Evolutionary conservation across 768 basidiomycete genomes (phyloP), one percentile per base, ranked within the genome.

Genomic region (Lanmaoa rubissima): DNA sequence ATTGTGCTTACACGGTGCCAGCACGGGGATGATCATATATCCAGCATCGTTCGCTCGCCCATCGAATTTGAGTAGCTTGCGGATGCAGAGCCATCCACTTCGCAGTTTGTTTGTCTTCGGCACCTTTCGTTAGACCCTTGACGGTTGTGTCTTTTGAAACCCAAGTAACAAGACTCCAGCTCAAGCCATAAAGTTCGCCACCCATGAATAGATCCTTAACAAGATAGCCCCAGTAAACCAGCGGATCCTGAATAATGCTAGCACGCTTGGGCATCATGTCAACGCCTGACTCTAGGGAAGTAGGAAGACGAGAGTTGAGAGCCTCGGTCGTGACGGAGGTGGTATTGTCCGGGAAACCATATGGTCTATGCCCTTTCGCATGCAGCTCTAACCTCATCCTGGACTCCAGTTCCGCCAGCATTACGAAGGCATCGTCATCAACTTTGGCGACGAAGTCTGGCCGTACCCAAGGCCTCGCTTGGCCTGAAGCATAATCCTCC

Each of bases 1-100:
- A 35, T 31, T 50, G 26, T 31, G 79, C 90, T 67, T 77, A 94
- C 86, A 96, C 94, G 19, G 95, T 97, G 47, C 91, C 89, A 16
- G 91, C 86, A 48, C 93, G 87, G 2, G 96, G 96, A 73, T 98
- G 96, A 69, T 99, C 95, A 73, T 99, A 98, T 61, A 99, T 92
- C 92, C 93, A 96, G 73, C 96, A 98, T 28, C 88, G 83, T 68
- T 99, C 95, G 62, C 90, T 87, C 34, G 81, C 80, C 95, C 96
- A 98, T 43, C 92, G 83, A 40, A 99, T 83, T 62, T 88, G 82
- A 31, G 80, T 74, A 14, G 88, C 83, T 43, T 80, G 82, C 0
- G 95, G 94, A 74, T 97, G 95, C 51, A 86, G 66, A 19, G 81
- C 78, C 84, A 98, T 93, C 95, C 95, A 98, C 60, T 85, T 90